phyloP scores from a whole-genome alignment of 2,329 filamentous ascomycete genomes.

The Hypomyces perniciosus region DNA sequence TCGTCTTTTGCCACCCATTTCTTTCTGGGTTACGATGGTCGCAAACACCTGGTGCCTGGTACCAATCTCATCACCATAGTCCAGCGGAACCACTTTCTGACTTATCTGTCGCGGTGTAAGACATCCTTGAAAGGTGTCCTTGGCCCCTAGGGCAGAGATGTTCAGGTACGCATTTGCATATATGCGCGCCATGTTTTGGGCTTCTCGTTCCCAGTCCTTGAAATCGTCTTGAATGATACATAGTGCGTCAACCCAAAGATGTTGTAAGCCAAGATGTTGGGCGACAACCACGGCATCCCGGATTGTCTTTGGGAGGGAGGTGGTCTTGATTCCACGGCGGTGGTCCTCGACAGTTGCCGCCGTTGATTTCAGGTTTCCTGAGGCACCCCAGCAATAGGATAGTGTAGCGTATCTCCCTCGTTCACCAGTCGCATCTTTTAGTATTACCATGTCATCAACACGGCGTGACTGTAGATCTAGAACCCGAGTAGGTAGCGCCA shows the following conservation, averaged over 20 bases:
- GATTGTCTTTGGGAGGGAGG: background rate
- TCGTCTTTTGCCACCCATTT: background rate
- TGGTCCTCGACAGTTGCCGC: background rate
- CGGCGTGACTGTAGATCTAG: background rate
- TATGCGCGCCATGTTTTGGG: background rate
- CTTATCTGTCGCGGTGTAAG: background rate
- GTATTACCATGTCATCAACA: background rate
- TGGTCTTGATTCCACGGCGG: background rate
- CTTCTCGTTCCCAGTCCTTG: conserved; percentile 2
- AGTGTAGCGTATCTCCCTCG: background rate
- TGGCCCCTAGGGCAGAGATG: background rate
- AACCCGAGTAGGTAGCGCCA: background rate
- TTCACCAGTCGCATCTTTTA: background rate
- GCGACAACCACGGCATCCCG: conserved; percentile 7
- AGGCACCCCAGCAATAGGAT: background rate
- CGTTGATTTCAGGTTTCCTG: background rate
- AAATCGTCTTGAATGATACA: conserved; percentile 8
- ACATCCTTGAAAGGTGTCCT: background rate
- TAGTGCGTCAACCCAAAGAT: conserved; percentile 12
- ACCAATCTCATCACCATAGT: background rate
- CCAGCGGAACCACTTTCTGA: conserved; percentile 4
- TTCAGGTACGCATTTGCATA: background rate
- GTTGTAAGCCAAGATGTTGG: conserved; percentile 1
- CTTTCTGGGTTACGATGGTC: background rate
- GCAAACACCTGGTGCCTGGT: background rate